A percentile compares a stretch with the other conserved stretches of the same genome.
phyloP scores from a whole-genome alignment of 1,284 basidiomycete species.

The Tremellales sp. region DNA sequence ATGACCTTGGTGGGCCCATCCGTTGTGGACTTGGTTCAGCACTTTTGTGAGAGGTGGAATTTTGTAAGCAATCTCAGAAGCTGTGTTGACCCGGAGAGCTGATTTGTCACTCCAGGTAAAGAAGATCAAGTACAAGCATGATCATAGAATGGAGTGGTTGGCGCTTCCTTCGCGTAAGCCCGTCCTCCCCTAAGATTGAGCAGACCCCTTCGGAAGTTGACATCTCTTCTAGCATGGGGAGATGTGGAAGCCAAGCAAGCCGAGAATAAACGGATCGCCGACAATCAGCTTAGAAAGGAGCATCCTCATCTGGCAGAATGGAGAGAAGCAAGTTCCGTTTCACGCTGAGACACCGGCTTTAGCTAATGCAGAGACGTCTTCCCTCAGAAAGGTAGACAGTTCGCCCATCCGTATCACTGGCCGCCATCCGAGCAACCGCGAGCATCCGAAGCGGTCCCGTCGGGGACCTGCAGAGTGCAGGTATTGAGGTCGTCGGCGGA shows the following conservation, averaged over 20 bases:
- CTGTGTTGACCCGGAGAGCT: not conserved
- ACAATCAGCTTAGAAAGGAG: conserved; percentile 34
- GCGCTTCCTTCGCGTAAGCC: conserved; percentile 66
- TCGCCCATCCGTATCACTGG: conserved; percentile 48
- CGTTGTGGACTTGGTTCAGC: conserved; percentile 84
- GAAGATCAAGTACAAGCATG: conserved; percentile 48
- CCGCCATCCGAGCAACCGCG: conserved; percentile 38
- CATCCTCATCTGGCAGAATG: conserved; percentile 47
- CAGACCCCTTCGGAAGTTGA: not conserved
- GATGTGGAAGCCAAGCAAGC: conserved; percentile 29
- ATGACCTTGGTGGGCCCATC: conserved; percentile 78
- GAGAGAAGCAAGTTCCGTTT: conserved; percentile 37
- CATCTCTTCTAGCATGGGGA: conserved; percentile 32
- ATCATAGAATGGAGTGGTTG: conserved; percentile 64
- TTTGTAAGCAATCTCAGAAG: conserved; percentile 39
- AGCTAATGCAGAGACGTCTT: not conserved
- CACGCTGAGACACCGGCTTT: not conserved
- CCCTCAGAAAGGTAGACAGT: conserved; percentile 31
- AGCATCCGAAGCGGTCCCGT: conserved; percentile 39
- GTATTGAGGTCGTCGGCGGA: conserved; percentile 74
- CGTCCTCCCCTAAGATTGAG: not conserved
- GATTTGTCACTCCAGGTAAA: conserved; percentile 19
- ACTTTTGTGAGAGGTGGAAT: conserved; percentile 70
- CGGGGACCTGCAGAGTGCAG: conserved; percentile 41
- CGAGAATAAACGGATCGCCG: conserved; percentile 28